These are phyloP conservation scores for Podila clonocystis DNA, from an alignment of 192 early-diverging fungal species.

Conservation along the genomic window DNA sequence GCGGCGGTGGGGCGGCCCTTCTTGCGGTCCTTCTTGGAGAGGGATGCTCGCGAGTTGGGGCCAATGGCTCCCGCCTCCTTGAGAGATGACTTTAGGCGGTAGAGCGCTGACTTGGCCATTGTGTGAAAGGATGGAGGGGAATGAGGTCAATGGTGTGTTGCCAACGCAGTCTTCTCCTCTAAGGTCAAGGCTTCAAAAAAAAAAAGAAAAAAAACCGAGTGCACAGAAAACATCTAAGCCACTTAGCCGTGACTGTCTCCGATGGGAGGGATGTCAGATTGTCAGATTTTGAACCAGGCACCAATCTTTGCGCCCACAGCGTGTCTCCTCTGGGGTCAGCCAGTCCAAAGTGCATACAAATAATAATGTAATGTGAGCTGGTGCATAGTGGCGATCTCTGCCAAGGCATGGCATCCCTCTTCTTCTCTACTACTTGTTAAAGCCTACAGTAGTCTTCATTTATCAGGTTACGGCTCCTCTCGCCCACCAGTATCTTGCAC, in stretches of 20 bases:
- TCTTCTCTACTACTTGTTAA: neutral
- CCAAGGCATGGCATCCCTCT: too few species aligned
- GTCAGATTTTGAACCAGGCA: too few species aligned
- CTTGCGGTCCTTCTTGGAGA: conserved; percentile 70
- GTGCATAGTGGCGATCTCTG: too few species aligned
- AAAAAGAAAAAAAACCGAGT: neutral
- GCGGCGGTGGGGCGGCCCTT: conserved; percentile 60
- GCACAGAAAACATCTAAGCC: neutral
- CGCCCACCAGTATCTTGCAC: too few species aligned
- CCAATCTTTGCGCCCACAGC: too few species aligned
- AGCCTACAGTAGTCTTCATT: neutral
- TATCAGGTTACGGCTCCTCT: too few species aligned
- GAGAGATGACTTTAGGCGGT: conserved; percentile 82
- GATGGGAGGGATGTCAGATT: neutral
- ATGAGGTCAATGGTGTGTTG: neutral
- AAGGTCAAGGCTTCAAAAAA: neutral
- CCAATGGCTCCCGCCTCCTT: conserved; percentile 84
- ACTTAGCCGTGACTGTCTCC: neutral
- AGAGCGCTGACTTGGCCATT: conserved; percentile 76
- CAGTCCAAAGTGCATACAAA: too few species aligned
- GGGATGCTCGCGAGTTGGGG: conserved; percentile 65
- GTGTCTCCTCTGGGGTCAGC: too few species aligned
- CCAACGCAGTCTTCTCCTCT: too few species aligned
- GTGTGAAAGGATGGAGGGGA: neutral
- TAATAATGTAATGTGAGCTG: too few species aligned